Percentiles rank a stretch among this genome's conserved stretches.
Conservation (phyloP, 1,139 yeast species). For the Debaryomyces robertsiae region DNA sequence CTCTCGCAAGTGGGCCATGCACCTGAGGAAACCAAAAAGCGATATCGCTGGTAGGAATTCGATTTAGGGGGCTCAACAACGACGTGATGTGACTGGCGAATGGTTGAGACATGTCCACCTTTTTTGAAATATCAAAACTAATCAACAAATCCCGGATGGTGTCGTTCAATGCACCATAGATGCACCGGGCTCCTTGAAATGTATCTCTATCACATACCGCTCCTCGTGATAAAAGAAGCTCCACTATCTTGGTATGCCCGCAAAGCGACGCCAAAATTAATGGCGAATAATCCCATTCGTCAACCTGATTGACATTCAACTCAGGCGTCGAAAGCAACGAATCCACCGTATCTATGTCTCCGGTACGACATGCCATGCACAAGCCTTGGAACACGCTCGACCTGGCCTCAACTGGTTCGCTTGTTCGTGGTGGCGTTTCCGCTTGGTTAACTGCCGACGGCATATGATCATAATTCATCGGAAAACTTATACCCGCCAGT, state of each 20-base stretch:
- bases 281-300: constrained; percentile 76
- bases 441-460: constrained; percentile 9
- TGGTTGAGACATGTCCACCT: constrained; percentile 70
- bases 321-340: constrained; percentile 54
- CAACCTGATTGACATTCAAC: constrained; percentile 62
- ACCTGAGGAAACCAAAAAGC: constrained; percentile 28
- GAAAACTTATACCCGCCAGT: constrained; percentile 4
- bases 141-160: constrained; percentile 59
- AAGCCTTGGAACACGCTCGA: constrained; percentile 40
- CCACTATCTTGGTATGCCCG: constrained; percentile 69
- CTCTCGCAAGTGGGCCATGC: constrained; percentile 18
- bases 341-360: constrained; percentile 68
- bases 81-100: constrained; percentile 71
- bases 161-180: constrained; percentile 77
- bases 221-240: constrained; percentile 59
- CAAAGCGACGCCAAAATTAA: constrained; percentile 71
- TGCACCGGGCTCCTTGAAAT: constrained; percentile 76
- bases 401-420: background rate
- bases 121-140: constrained; percentile 67
- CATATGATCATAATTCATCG: constrained; percentile 12
- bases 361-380: constrained; percentile 68
- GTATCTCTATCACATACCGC: constrained; percentile 80
- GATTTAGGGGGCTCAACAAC: constrained; percentile 36
- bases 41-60: constrained; percentile 40
- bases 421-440: background rate